phyloP scores from a whole-genome alignment of 257 asterid genomes.

The Euphrasia confusa region DNA sequence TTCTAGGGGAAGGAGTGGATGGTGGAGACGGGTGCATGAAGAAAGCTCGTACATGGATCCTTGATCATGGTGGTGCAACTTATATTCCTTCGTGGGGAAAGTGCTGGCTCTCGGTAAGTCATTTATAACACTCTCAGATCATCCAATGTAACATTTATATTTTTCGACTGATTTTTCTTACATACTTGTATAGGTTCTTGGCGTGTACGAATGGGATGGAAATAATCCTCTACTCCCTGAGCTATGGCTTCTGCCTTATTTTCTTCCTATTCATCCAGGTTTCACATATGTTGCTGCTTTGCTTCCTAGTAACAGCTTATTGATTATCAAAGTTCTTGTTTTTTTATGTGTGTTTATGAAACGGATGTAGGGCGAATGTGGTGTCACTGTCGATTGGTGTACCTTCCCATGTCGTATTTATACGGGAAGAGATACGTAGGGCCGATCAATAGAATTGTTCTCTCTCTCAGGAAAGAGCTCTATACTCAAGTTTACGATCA shows the following conservation, averaged over 20 bases:
- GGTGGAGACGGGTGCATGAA: slow-evolving; percentile 39
- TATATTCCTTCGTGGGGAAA: slow-evolving; percentile 74
- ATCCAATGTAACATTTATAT: neutral
- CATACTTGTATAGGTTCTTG: slow-evolving; percentile 42
- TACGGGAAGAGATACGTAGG: slow-evolving; percentile 50
- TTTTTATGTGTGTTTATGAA: neutral
- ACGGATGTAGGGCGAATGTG: slow-evolving; percentile 61
- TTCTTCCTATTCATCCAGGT: slow-evolving; percentile 82
- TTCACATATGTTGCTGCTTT: neutral
- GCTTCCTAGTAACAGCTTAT: neutral
- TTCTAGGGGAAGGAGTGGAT: slow-evolving; percentile 42
- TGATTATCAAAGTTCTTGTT: neutral
- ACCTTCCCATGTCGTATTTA: slow-evolving; percentile 62
- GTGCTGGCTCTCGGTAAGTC: slow-evolving; percentile 50
- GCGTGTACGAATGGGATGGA: slow-evolving; percentile 72
- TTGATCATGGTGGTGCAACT: slow-evolving; percentile 65
- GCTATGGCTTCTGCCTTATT: slow-evolving; percentile 70
- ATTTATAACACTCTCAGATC: neutral
- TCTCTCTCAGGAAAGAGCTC: slow-evolving; percentile 54
- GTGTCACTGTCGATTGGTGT: slow-evolving; percentile 68
- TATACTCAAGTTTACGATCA: slow-evolving; percentile 40
- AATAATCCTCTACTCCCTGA: slow-evolving; percentile 77
- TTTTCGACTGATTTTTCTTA: neutral
- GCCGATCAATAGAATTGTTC: slow-evolving; percentile 31
- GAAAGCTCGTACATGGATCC: slow-evolving; percentile 60